Base-by-base conservation (phyloP, 148 eudicot genomes). In the Dysphania ambrosioides region DNA sequence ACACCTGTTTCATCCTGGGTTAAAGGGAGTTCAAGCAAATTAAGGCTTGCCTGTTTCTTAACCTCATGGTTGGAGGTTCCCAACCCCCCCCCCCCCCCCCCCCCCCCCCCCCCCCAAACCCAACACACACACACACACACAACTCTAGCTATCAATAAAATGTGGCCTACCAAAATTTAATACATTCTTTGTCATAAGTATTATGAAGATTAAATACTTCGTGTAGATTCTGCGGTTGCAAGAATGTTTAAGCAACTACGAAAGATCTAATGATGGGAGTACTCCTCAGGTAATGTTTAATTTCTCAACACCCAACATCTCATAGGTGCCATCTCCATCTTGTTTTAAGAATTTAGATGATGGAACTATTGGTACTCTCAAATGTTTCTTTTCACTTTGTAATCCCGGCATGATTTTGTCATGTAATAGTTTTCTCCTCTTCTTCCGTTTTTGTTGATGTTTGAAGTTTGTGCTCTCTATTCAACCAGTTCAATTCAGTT, bases 171-270 rank as follows among this genome's bases (percentile, higher is more conserved):
- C n/a, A n/a, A n/a, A 71, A 23, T 38, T 58, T 44, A 35, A 35
- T 49, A 27, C 31, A 29, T 4, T 66, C 29, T 35, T 47, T 51
- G 51, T 36, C 30, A 21, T 38, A 36, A 51, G 62, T 11, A 64
- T 80, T 57, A 67, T 60, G 21, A 59, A 81, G 5, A 60, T 41
- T n/a, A 19, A 31, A 29, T 69, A 27, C 29, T 55, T 35, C 35
- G 75, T 87, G 76, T 75, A 95, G 99, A 92, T 95, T 75, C 78
- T 95, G 62, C 85, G 99, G 36, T 82, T 95, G 82, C 97, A 95
- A 84, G 99, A 95, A 83, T 92, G 89, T 79, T 90, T 95, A 82
- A 89, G 94, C 91, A 95, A 95, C 78, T 95, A 95, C 69, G 97
- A 92, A 77, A 80, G 90, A 73, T 70, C 97, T 60, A 80, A 85